Evolutionary conservation across 169 alveolate species (phyloP).

Genomic region (Eimeria maxima): DNA sequence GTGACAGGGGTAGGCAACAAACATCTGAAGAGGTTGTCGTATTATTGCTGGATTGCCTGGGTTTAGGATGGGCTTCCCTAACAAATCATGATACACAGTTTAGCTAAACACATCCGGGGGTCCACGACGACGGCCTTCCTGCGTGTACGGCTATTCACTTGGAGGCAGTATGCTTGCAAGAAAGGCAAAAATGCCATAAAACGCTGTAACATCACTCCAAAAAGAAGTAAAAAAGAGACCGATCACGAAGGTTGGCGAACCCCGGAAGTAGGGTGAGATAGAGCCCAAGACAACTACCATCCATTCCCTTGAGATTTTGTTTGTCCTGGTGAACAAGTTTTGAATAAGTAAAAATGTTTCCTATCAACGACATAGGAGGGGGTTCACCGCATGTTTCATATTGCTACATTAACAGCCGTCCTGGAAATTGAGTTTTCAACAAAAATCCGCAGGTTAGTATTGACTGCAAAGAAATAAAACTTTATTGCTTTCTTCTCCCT

Average conservation of each 20-base stretch:
- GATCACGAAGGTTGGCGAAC: too few species aligned
- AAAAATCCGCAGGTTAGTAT: too few species aligned
- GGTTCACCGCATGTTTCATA: too few species aligned
- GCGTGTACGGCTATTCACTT: neutral
- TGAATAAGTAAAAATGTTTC: too few species aligned
- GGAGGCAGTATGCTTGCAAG: neutral
- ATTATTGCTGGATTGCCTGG: neutral
- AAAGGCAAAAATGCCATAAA: neutral
- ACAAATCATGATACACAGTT: neutral
- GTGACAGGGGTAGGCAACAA: neutral
- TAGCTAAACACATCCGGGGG: neutral
- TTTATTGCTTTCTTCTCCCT: too few species aligned
- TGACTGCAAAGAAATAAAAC: too few species aligned
- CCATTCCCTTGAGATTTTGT: neutral
- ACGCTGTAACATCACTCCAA: too few species aligned
- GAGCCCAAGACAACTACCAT: neutral
- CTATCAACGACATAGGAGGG: too few species aligned
- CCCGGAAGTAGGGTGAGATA: too few species aligned
- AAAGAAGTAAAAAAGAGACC: neutral
- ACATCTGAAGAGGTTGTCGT: neutral
- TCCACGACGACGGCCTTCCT: neutral
- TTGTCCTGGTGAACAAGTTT: too few species aligned
- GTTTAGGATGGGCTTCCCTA: neutral
- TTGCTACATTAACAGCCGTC: neutral
- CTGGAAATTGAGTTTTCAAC: neutral